Base-by-base conservation (phyloP, 768 basidiomycete species). In the Lactarius akahatsu region DNA sequence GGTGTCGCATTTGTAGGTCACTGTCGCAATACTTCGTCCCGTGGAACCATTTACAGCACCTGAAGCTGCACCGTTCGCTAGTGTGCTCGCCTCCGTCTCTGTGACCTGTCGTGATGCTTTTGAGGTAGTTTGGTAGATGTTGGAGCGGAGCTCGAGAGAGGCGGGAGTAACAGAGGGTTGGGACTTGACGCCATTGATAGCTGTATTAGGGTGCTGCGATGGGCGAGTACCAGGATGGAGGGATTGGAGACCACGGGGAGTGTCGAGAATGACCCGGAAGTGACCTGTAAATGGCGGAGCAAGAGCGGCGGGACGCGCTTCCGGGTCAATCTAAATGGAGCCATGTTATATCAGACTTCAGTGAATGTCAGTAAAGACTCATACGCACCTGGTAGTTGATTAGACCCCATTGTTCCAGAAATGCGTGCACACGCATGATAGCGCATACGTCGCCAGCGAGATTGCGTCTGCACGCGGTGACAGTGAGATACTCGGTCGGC, bases 281-380 rank as follows among this genome's bases (percentile, higher is more conserved):
- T 99, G 97, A 30, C 97, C 97, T 1, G 97, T 98, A 78, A 98
- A 98, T 30, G 97, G 97, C 26, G 97, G 97, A 8, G 91, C 94
- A 26, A 98, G 85, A 0, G 96, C 86, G 2, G 97, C 92, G 4
- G 97, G 97, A 60, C 96, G 85, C 66, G 94, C 89, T 74, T 98
- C 96, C 38, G 96, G 95, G 79, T 99, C 97, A 73, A 99, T 93
- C 96, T 99, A 72, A 15, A 43, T 41, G 43, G 50, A 56, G 66
- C 41, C 36, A 70, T 56, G 65, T 64, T 47, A 67, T 28, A 62
- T n/a, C 9, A 41, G 59, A 50, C 20, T 47, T 58, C 62, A 28
- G 54, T 36, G 13, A 8, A 52, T 26, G 40, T 57, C 1, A 36
- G 54, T 4, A 41, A 28, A 16, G 11, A 28, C 20, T 55, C 50